Percentiles rank a stretch among this genome's conserved stretches.
Evolutionary conservation across 495 filamentous ascomycete genomes (phyloP).

Genomic region (Aspergillus saccharolyticus): DNA sequence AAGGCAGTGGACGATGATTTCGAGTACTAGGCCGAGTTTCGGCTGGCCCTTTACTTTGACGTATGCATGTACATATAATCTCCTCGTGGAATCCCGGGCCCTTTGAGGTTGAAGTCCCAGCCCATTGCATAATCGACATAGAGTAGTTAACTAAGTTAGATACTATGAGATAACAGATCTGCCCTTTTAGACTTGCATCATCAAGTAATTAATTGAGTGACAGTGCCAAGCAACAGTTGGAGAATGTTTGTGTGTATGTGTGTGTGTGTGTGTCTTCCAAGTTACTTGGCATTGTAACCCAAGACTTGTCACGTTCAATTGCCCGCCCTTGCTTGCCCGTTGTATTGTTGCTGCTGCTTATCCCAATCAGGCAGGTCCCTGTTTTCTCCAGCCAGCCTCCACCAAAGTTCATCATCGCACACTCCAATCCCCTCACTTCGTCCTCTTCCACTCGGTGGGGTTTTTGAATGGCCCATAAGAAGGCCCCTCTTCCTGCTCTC

Average conservation of each 20-base stretch:
- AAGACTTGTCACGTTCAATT: conserved; percentile 14
- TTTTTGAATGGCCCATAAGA: conserved; percentile 7
- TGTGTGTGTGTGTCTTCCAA: too few species aligned
- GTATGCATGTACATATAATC: not conserved
- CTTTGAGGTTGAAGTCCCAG: not conserved
- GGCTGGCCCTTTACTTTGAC: not conserved
- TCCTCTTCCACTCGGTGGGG: not conserved
- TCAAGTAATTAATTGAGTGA: too few species aligned
- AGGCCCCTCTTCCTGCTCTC: not conserved
- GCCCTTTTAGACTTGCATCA: not conserved
- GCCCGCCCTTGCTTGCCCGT: conserved; percentile 2
- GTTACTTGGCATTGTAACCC: conserved; percentile 31
- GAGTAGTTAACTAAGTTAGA: not conserved
- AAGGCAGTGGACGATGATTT: conserved; percentile 94
- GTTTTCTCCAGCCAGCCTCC: not conserved
- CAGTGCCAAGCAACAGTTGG: not conserved
- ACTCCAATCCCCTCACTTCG: not conserved
- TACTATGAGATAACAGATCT: not conserved
- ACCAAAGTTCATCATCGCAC: not conserved
- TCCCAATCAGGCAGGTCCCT: conserved; percentile 5
- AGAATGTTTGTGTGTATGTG: not conserved
- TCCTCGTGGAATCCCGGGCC: not conserved
- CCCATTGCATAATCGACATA: not conserved
- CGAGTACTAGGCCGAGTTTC: conserved; percentile 64
- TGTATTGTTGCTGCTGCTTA: not conserved